These are phyloP conservation scores for Strobilomyces dryophilus DNA, from an alignment of 768 basidiomycete species.

Conservation along the genomic window DNA sequence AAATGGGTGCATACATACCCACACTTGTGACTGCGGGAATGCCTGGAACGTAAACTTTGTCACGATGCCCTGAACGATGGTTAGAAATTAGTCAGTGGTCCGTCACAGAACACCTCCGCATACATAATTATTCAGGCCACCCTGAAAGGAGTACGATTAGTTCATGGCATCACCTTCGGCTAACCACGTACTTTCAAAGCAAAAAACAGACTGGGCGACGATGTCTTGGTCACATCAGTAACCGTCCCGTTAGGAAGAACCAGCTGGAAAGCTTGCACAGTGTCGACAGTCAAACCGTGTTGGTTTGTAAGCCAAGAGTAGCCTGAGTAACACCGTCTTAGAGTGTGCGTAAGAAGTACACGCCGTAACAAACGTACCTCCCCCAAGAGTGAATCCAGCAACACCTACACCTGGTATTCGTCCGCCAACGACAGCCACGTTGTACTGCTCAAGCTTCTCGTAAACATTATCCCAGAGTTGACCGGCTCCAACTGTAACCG, in stretches of 20 bases:
- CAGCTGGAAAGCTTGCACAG: constrained; percentile 36
- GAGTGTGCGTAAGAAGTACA: neutral
- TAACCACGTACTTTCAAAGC: constrained; percentile 33
- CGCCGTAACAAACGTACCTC: constrained; percentile 34
- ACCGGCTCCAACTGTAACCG: constrained; percentile 37
- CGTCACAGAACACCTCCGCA: neutral
- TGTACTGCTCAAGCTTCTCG: constrained; percentile 38
- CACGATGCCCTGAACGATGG: neutral
- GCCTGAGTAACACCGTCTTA: neutral
- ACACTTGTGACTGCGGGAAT: neutral
- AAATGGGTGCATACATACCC: constrained; percentile 36
- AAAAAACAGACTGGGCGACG: constrained; percentile 40
- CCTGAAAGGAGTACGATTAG: constrained; percentile 16
- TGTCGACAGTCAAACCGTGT: constrained; percentile 54
- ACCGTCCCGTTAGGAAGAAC: constrained; percentile 35
- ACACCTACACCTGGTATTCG: constrained; percentile 55
- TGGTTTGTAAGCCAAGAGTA: constrained; percentile 53
- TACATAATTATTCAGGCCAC: neutral
- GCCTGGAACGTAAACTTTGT: neutral
- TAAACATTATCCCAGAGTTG: constrained; percentile 68
- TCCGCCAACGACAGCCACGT: constrained; percentile 54
- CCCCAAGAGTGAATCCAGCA: constrained; percentile 54
- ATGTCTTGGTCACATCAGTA: constrained; percentile 28
- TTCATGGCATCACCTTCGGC: neutral
- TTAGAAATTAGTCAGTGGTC: neutral